Percentiles rank a stretch among this genome's conserved stretches.
Evolutionary conservation across 2,329 filamentous ascomycete species (phyloP).

Genomic region (Stagonosporopsis chrysanthemi): DNA sequence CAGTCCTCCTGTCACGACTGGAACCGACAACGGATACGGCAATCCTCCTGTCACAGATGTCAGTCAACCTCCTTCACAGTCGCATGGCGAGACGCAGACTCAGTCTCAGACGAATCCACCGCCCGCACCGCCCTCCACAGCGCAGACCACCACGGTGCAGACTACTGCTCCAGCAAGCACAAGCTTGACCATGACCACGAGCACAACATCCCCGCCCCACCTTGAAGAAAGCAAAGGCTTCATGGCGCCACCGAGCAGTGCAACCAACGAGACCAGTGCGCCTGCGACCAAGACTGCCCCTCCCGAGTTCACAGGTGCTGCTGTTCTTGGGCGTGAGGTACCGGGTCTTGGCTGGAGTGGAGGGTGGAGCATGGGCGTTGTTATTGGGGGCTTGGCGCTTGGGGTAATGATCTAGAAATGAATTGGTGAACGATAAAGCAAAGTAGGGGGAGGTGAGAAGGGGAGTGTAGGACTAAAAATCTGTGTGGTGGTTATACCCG

Average conservation of each 20-base stretch:
- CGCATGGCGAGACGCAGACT: not conserved
- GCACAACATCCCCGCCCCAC: not conserved
- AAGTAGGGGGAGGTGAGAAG: too few relatives aligned
- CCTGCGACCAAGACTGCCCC: not conserved
- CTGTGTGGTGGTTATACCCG: not conserved
- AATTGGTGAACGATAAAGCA: too few relatives aligned
- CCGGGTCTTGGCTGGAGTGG: not conserved
- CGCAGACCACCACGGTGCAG: not conserved
- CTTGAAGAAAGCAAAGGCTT: constrained; percentile 13
- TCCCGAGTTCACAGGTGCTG: constrained; percentile 9
- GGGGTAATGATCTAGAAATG: not conserved
- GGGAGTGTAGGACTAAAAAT: too few relatives aligned
- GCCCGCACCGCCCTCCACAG: not conserved
- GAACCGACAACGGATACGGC: not conserved
- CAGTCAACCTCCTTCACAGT: not conserved
- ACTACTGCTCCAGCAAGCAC: not conserved
- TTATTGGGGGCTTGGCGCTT: not conserved
- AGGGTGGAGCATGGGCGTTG: not conserved
- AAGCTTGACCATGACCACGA: not conserved
- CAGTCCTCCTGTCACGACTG: not conserved
- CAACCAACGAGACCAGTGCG: not conserved
- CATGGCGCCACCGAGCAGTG: constrained; percentile 3
- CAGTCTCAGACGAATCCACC: not conserved
- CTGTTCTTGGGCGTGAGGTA: not conserved
- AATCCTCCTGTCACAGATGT: not conserved